Conservation (phyloP, 768 basidiomycete species). For the Mrakia gelida region DNA sequence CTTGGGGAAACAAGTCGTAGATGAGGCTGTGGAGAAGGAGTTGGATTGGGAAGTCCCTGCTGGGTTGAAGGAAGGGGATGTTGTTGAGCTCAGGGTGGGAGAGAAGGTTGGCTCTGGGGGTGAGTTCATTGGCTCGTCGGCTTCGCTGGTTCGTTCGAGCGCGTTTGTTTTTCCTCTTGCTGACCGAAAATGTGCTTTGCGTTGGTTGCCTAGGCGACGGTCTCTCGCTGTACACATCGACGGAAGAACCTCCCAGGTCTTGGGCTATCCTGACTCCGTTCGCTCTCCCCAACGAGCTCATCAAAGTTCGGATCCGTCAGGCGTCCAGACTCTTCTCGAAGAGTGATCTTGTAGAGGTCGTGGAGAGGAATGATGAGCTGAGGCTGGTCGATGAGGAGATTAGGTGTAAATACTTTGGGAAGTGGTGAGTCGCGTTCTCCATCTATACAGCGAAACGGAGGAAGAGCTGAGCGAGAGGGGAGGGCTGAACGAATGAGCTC, state of each 20-base stretch:
- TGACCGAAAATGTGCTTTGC: not conserved
- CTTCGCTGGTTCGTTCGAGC: not conserved
- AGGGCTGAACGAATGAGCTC: not conserved
- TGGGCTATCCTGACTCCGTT: conserved; percentile 86
- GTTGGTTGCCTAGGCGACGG: conserved; percentile 3
- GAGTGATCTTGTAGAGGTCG: conserved; percentile 66
- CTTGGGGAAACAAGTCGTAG: not conserved
- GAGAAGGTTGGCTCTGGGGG: conserved; percentile 7
- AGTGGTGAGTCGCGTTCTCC: conserved; percentile 52
- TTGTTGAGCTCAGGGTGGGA: not conserved
- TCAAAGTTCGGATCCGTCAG: conserved; percentile 68
- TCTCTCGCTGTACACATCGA: conserved; percentile 5
- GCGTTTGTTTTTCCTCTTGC: too few relatives aligned
- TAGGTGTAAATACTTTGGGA: conserved; percentile 80
- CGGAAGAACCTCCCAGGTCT: not conserved
- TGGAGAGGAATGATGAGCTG: conserved; percentile 38
- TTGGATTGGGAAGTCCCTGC: conserved; percentile 25
- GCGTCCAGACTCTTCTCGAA: conserved; percentile 63
- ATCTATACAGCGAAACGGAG: not conserved
- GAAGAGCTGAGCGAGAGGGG: not conserved
- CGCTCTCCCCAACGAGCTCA: conserved; percentile 73
- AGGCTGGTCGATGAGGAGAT: conserved; percentile 53
- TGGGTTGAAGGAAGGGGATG: not conserved
- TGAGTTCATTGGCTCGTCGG: not conserved
- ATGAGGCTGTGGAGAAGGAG: not conserved